Conservation (phyloP, 345 rosid genomes). For the Leavenworthia alabamica region DNA sequence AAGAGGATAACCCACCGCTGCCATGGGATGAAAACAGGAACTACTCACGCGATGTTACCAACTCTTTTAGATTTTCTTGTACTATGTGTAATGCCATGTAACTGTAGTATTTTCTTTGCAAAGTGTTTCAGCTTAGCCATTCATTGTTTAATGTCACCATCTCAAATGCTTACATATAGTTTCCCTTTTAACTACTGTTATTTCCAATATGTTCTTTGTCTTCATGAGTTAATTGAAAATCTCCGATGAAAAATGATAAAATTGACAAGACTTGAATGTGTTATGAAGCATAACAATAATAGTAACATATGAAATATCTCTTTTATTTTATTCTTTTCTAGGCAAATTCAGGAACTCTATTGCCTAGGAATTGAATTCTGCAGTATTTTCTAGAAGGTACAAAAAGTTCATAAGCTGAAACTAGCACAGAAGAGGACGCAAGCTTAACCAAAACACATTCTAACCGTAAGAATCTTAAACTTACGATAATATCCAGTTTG, state of each 20-base stretch:
- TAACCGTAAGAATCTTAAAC: constrained; percentile 15
- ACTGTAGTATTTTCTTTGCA: neutral
- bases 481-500: neutral
- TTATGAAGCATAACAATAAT: neutral
- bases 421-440: constrained; percentile 38
- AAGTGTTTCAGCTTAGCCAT: neutral
- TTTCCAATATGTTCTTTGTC: neutral
- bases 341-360: constrained; percentile 51
- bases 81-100: neutral
- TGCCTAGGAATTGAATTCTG: constrained; percentile 51
- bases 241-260: neutral
- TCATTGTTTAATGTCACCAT: neutral
- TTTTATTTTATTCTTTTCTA: constrained; percentile 23
- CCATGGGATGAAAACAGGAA: constrained; percentile 67
- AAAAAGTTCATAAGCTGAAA: constrained; percentile 56
- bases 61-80: neutral
- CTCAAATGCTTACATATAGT: neutral
- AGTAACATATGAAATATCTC: neutral
- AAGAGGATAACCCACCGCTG: constrained; percentile 62
- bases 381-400: constrained; percentile 75
- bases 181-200: neutral
- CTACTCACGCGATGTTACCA: constrained; percentile 50
- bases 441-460: constrained; percentile 6
- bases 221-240: neutral
- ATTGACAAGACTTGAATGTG: too few relatives aligned